phyloP scores from a whole-genome alignment of 148 eudicot species.

The Vaccinium macrocarpon region DNA sequence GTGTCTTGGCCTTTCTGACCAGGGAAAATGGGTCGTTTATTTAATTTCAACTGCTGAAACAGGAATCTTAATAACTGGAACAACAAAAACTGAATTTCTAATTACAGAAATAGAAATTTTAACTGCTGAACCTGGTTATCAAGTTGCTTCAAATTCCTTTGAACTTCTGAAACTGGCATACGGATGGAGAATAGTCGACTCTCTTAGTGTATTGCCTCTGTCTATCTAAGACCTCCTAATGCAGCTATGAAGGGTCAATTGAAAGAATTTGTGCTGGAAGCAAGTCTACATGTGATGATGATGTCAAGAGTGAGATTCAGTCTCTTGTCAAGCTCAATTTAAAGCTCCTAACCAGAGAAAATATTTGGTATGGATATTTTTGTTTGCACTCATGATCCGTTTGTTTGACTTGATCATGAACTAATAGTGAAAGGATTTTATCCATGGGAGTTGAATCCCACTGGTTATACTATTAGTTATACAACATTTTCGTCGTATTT shows the following conservation, averaged over 20 bases:
- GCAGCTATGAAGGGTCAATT: background rate
- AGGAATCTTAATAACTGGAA: too few species aligned
- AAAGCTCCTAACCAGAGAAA: constrained; percentile 52
- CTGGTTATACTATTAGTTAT: background rate
- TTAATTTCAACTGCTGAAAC: too few species aligned
- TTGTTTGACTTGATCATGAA: background rate
- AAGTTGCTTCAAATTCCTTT: too few species aligned
- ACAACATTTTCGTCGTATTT: background rate
- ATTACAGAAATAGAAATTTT: too few species aligned
- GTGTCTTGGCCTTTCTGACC: too few species aligned
- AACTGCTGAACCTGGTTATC: background rate
- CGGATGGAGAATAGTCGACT: too few species aligned
- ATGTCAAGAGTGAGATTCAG: constrained; percentile 68
- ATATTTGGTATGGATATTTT: constrained; percentile 48
- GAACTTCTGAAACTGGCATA: too few species aligned
- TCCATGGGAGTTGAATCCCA: background rate
- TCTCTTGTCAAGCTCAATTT: constrained; percentile 86
- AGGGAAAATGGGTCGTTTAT: too few species aligned
- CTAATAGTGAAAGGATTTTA: background rate
- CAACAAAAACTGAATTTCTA: too few species aligned
- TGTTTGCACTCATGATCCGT: background rate
- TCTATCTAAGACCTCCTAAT: too few species aligned
- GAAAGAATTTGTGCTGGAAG: constrained; percentile 17
- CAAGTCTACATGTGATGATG: constrained; percentile 31
- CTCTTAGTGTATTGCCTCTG: too few species aligned